Conservation (phyloP, 208 protist genomes). For the Trypanosoma platydactyli region DNA sequence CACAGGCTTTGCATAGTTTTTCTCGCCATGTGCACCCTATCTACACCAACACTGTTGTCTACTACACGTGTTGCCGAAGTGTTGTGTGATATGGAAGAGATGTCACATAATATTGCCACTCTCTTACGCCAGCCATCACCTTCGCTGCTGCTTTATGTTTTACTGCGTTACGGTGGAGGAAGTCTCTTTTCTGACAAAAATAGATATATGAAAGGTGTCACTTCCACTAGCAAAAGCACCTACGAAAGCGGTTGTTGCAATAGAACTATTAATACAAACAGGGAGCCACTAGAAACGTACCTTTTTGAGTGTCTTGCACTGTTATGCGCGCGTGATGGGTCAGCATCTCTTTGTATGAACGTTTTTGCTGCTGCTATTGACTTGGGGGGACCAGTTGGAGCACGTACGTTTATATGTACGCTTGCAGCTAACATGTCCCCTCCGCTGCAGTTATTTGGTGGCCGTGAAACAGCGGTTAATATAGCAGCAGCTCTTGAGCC, state of each 20-base stretch:
- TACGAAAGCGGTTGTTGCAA: background rate
- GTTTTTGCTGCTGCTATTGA: constrained; percentile 21
- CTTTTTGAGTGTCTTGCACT: constrained; percentile 23
- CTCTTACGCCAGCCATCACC: constrained; percentile 12
- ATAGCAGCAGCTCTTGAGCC: constrained; percentile 13
- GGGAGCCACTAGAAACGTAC: constrained; percentile 13
- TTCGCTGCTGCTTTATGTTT: constrained; percentile 27
- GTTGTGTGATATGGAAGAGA: constrained; percentile 31
- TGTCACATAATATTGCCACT: constrained; percentile 10
- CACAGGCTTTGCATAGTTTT: constrained; percentile 61
- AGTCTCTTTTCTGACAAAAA: constrained; percentile 6
- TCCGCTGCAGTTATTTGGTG: constrained; percentile 1
- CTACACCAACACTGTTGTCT: constrained; percentile 52
- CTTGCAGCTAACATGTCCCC: background rate
- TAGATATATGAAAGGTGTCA: background rate
- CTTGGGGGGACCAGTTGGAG: constrained; percentile 7
- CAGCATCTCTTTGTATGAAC: constrained; percentile 23
- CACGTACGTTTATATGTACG: constrained; percentile 24
- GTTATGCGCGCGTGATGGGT: constrained; percentile 25
- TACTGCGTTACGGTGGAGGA: constrained; percentile 12
- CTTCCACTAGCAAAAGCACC: background rate
- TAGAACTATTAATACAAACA: background rate
- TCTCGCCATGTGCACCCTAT: constrained; percentile 69
- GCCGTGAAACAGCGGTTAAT: background rate
- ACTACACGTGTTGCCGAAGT: constrained; percentile 54